Evolutionary conservation across 2,329 filamentous ascomycete species (phyloP), one percentile per base, ranked within the genome.

Genomic region (Trichophyton benhamiae): DNA sequence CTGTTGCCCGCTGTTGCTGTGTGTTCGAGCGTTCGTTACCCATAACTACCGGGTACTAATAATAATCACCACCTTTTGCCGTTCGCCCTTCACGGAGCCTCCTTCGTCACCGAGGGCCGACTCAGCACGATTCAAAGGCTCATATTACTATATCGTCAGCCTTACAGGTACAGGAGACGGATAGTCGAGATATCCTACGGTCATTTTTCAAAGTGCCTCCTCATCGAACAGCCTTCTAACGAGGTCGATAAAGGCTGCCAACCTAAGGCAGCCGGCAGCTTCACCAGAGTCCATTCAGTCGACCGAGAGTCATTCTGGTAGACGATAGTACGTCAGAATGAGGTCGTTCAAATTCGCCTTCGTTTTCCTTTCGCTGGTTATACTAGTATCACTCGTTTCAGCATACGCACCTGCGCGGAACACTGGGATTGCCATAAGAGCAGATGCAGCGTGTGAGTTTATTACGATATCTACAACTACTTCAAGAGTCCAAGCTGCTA

Each of bases 311-410:
- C 22, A 9, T 17, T 30, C 22, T 52, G 15, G 38, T 42, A 42
- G 41, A 42, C 48, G 30, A 60, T 53, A 55, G 61, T 27, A 41
- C 27, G 63, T 68, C 69, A 61, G 57, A 44, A 76, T 76, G 74
- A 72, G 72, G 62, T 68, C 66, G 48, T 62, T 69, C 42, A 64
- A 59, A 20, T 62, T 72, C 41, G 61, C 73, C 58, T 68, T 66
- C 30, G 33, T 75, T 52, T 61, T 76, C 42, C 72, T 70, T 62
- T 68, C 71, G 42, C 62, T 75, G 30, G 61, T 73, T 33, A 58
- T 74, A 60, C 62, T 75, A 55, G 68, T 69, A 7, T 68, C 69
- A 9, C 60, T 72, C 15, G 68, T 69, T 48, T 68, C 68, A 22
- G 71, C 72, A 44, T 25, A 49, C 33, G 42, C 27, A 9, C 6